Base-by-base conservation (phyloP, 148 eudicot genomes). In the Rhododendron simsii region DNA sequence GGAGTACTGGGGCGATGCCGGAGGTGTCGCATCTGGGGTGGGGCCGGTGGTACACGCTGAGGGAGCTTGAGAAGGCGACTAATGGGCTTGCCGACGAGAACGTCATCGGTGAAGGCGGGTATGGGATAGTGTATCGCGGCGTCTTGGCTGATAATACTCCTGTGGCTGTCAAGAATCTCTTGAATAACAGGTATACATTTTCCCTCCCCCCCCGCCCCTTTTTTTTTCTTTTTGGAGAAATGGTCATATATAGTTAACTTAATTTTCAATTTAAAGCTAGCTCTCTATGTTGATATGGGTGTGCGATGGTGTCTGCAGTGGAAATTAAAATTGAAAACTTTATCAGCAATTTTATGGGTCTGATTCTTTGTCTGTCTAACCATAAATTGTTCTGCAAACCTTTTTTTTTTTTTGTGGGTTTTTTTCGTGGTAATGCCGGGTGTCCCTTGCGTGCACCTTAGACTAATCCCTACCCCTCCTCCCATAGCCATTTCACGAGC, bases 71-170 rank as follows among this genome's bases (percentile, higher is more conserved):
- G 87, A 85, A 91, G 16, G 98, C 99, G 0, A 95, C 98, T 0
- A 91, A 95, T 90, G 91, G 93, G 2, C 90, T 97, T 86, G 78
- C 94, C 0, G 93, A 95, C 87, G 98, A 91, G 86, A 97, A 97
- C 91, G 99, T 97, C 83, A 97, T 97, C 78, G 99, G 99, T 8
- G 99, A 97, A 91, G 99, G 99, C 44, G 99, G 99, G 15, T 97
- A 97, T 90, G 99, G 99, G 4, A 95, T 97, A 88, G 99, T 97
- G 41, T 97, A 97, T 87, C 82, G 89, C 14, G 99, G 99, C 0
- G 67, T 94, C 73, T 91, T 97, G 86, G 91, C 82, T 2, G 99
- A 97, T 92, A 91, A 91, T 80, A 94, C 99, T 75, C 87, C 84
- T 3, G 89, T 96, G 50, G 99, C 98, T 21, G 95, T 96, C 77